Base-by-base conservation (phyloP, 2,329 filamentous ascomycete species). In the Rugonectria rugulosa region DNA sequence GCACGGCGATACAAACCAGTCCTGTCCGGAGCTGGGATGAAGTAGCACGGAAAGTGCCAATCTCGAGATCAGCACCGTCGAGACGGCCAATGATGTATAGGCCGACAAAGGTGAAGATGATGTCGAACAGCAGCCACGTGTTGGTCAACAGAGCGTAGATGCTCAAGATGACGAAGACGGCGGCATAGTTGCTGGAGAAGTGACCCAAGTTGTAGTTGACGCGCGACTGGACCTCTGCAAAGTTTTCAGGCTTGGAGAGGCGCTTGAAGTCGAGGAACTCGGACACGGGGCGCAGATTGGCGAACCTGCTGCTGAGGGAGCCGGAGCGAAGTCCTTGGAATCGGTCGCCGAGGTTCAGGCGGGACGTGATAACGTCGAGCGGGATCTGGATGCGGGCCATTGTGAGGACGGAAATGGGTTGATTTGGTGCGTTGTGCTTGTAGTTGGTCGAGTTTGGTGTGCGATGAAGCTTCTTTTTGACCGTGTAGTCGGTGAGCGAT, bases 211-310 rank as follows among this genome's bases (percentile, higher is more conserved):
- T 99, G 88, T 97, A 97, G 82, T 96, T 96, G 79, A 97, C 88
- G 64, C 94, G 88, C 67, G 89, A 92, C 77, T 98, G 94, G 62
- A 92, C 87, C 76, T 97, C 93, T 64, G 80, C 81, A 70, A 98
- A 97, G 80, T 96, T 96, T 72, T 85, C 86, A 23, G 95, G 95
- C 81, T 98, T 99, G 64, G 92, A 96, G 53, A 99, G 70, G 66
- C 93, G 92, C 86, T 97, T 97, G 79, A 98, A 77, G 77, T 98
- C 93, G 75, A 97, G 84, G 79, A 99, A 99, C 78, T 99, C 95
- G 73, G 88, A 88, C 67, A 98, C 76, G 59, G 95, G 94, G 58
- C 88, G 90, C 71, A 99, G 84, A 78, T 97, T 98, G 75, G 93
- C 88, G 77, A 98, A 98, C 63, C 95, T 89, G 63, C 88, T 85